Evolutionary conservation across 257 asterid species (phyloP), one percentile per base, ranked within the genome.

Genomic region (Salvia hispanica): DNA sequence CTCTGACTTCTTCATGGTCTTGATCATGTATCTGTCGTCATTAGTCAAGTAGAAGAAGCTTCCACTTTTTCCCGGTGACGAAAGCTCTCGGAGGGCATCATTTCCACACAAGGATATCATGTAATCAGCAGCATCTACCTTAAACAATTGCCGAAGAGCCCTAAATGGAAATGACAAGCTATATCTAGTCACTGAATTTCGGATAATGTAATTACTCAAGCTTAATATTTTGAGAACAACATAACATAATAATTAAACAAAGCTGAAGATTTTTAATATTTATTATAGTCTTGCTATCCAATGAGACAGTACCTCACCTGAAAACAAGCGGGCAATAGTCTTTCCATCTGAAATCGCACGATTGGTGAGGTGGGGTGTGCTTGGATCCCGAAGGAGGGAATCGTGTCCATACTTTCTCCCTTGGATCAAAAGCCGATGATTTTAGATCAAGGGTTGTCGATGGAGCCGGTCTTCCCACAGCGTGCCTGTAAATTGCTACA

Each of bases 21-120:
- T 93, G 57, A 93, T 93, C 97, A 93, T 88, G 84, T 90, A 93
- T 79, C 77, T 90, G 71, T 93, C 97, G 51, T 93, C 99, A 57
- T 85, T 80, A 18, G 98, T 93, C 81, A 93, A 79, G 87, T 93
- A 93, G 75, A 93, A 93, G 71, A 93, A 93, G 78, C 99, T 93
- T 64, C 99, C 99, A 70, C 99, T 93, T 80, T 93, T 93, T 66
- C 99, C 97, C 1, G 99, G 99, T 7, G 99, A 93, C 4, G 97
- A 93, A 47, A 93, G 95, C 89, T 93, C 99, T 47, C 99, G 80
- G 16, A 93, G 96, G 45, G 99, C 97, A 57, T 93, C 97, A 43
- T 88, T 82, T 65, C 99, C 99, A 50, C 99, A 93, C 52, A 93
- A 76, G 63, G 99, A 90, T 72, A 90, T 74, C 99, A 93, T 93